phyloP scores from a whole-genome alignment of 2,329 filamentous ascomycete genomes.

The Didymella arachidicola region DNA sequence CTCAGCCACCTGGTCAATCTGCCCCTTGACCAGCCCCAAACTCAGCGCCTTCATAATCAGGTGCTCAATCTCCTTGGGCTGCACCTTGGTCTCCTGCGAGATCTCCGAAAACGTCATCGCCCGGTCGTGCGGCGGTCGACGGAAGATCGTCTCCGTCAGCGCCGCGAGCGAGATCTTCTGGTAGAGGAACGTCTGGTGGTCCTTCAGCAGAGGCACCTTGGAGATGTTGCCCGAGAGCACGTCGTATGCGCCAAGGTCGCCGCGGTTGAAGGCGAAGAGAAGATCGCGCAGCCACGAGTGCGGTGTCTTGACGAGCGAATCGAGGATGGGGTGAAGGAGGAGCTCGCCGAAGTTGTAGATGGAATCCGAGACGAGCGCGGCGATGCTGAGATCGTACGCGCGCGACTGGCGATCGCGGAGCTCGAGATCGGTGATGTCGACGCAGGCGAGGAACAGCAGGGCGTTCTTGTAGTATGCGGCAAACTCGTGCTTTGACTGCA shows the following conservation, averaged over 20 bases:
- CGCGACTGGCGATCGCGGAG: constrained; percentile 78
- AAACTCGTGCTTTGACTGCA: constrained; percentile 82
- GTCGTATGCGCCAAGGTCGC: constrained; percentile 88
- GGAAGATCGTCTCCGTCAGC: constrained; percentile 94
- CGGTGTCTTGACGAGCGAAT: constrained; percentile 76
- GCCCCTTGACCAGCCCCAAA: constrained; percentile 85
- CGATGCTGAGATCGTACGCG: constrained; percentile 91
- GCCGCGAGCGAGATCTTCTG: constrained; percentile 98
- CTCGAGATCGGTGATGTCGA: constrained; percentile 79
- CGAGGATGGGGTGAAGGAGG: constrained; percentile 94
- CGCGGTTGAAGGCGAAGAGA: constrained; percentile 97
- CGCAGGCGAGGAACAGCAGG: constrained; percentile 95
- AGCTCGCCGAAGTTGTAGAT: constrained; percentile 99
- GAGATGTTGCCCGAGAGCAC: constrained; percentile 80
- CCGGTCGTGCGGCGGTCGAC: constrained; percentile 91
- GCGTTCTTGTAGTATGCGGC: constrained; percentile 97
- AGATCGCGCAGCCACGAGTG: constrained; percentile 91
- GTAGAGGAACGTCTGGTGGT: constrained; percentile 84
- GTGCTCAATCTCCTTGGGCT: constrained; percentile 92
- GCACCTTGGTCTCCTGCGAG: constrained; percentile 89
- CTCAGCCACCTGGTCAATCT: constrained; percentile 94
- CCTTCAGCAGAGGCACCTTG: constrained; percentile 78
- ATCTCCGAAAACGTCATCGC: constrained; percentile 93
- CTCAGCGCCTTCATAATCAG: constrained; percentile 99
- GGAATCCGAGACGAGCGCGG: constrained; percentile 88